A percentile compares a stretch with the other conserved stretches of the same genome.
These are phyloP conservation scores for Vigna trinervia DNA, from an alignment of 306 rosid genomes.

Conservation along the genomic window DNA sequence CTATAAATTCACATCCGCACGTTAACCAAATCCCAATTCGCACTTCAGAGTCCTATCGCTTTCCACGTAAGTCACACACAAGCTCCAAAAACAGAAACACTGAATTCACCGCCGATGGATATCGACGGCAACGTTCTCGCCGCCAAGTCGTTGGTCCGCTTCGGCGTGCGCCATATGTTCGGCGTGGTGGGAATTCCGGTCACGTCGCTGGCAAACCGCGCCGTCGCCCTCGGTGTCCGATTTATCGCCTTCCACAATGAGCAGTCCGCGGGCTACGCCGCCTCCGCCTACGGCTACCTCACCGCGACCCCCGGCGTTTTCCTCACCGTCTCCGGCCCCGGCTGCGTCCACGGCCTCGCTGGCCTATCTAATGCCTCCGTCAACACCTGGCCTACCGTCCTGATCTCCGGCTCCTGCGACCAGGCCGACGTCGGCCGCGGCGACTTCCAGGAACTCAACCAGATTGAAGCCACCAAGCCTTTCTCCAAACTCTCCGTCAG, in stretches of 20 bases:
- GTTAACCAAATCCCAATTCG: not conserved
- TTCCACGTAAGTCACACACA: not conserved
- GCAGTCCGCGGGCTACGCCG: conserved; percentile 97
- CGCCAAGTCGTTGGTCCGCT: conserved; percentile 67
- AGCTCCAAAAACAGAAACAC: not conserved
- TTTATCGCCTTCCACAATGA: conserved; percentile 93
- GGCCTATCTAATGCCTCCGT: conserved; percentile 83
- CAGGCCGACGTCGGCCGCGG: conserved; percentile 87
- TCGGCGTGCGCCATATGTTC: conserved; percentile 83
- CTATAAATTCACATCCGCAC: not conserved
- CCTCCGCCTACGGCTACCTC: conserved; percentile 94
- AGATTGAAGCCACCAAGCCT: conserved; percentile 77
- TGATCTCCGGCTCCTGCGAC: conserved; percentile 95
- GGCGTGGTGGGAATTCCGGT: conserved; percentile 99
- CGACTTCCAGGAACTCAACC: conserved; percentile 95
- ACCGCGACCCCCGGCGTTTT: conserved; percentile 80
- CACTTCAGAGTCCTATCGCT: not conserved
- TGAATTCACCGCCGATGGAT: not conserved
- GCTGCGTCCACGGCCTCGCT: conserved; percentile 97
- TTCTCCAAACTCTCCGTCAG: conserved; percentile 74
- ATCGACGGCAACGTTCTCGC: conserved; percentile 79
- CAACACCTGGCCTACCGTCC: conserved; percentile 84
- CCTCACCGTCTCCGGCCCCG: conserved; percentile 95
- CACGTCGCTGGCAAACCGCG: conserved; percentile 86
- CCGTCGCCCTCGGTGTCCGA: conserved; percentile 81